A percentile compares a stretch with the other conserved stretches of the same genome.
phyloP scores from a whole-genome alignment of 176 grass and related monocot genomes.

The Aechmea fasciata region DNA sequence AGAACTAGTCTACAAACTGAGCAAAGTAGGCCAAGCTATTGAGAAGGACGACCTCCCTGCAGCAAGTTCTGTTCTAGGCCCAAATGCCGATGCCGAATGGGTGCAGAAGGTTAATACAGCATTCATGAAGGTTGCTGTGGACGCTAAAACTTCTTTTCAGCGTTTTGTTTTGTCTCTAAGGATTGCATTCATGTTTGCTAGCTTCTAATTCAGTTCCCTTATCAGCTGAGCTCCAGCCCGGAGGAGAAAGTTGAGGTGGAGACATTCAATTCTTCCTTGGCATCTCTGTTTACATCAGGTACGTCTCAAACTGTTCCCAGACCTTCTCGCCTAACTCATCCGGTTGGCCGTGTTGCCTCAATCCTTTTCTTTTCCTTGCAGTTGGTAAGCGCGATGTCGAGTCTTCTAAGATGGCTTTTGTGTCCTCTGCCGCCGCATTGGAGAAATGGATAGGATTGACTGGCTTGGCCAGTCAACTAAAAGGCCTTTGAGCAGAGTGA shows the following conservation, averaged over 20 bases:
- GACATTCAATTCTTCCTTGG: slow-evolving; percentile 75
- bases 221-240: slow-evolving; percentile 62
- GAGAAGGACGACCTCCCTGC: slow-evolving; percentile 63
- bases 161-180: background rate
- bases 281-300: slow-evolving; percentile 70
- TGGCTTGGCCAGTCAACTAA: slow-evolving; percentile 60
- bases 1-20: slow-evolving; percentile 82
- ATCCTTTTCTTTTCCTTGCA: slow-evolving; percentile 21
- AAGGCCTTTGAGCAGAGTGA: slow-evolving; percentile 41
- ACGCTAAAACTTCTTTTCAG: slow-evolving; percentile 1
- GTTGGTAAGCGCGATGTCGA: slow-evolving; percentile 59
- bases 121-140: slow-evolving; percentile 59
- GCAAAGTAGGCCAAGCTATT: slow-evolving; percentile 92
- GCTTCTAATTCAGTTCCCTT: background rate
- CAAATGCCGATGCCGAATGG: slow-evolving; percentile 38
- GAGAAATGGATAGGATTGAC: slow-evolving; percentile 78
- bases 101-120: slow-evolving; percentile 66
- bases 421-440: slow-evolving; percentile 62
- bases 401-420: slow-evolving; percentile 72
- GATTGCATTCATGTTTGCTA: background rate
- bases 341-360: background rate
- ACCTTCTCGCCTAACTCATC: background rate
- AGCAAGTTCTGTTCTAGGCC: slow-evolving; percentile 54
- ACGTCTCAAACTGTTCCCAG: background rate
- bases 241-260: slow-evolving; percentile 59